Evolutionary conservation across 371 early-diverging fungal species (phyloP), one percentile per base, ranked within the genome.

Genomic region (Aphelidium insulamus): DNA sequence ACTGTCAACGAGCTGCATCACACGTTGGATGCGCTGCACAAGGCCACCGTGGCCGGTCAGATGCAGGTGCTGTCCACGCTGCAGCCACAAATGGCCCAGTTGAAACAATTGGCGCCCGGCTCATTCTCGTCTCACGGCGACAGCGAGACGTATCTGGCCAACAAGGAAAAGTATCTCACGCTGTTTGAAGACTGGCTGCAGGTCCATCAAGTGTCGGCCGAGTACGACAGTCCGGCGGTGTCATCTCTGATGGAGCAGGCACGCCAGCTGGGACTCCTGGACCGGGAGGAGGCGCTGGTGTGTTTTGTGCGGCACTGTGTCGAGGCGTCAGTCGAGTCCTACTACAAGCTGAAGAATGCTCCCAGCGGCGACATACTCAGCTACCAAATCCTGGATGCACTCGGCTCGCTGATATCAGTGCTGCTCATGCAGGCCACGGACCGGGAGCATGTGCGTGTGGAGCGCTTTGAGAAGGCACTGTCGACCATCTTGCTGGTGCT

Each of bases 291-390:
- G 22, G 62, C 70, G 7, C 66, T 74, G 0, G 68, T 78, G 0
- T 44, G 81, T 35, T 94, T 94, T 51, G 84, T 85, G 62, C 68
- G 88, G 1, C 65, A 78, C 11, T 77, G 80, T 48, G 71, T 78
- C 3, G 86, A 85, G 49, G 59, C 76, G 15, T 67, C 77, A 9
- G 59, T 85, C 10, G 74, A 86, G 16, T 58, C 58, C 29, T 77
- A 76, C 33, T 50, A 62, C 38, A 75, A 70, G 48, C 57, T 62
- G 40, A 63, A 62, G 37, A 46, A 59, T 17, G 27, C 30, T 0
- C 27, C n/a, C 43, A 2, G 41, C 38, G 0, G 50, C 57, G 1
- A 48, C 55, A 4, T 58, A 58, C 21, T 22, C 39, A 14, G 33
- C 5, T 81, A 73, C 45, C 72, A 72, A 25, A 72, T 75, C 6